Evolutionary conservation across 2,329 filamentous ascomycete genomes (phyloP), one percentile per base, ranked within the genome.

Genomic region (Aspergillus chevalieri): DNA sequence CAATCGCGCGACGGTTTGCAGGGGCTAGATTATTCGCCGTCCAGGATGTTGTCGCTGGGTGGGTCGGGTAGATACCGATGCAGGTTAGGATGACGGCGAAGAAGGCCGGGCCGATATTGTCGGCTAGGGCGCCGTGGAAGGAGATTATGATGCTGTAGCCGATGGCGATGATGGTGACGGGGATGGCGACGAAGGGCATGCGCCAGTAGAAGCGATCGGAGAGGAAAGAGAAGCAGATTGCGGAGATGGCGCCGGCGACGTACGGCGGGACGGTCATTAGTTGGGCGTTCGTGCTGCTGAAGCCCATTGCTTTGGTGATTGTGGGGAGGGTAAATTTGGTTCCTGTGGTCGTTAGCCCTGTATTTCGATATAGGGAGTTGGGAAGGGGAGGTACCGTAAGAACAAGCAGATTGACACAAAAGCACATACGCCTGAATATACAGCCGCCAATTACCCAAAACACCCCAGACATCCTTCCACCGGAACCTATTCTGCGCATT

Each of bases 241-340:
- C 56, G 8, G 61, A 57, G 8, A 63, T 54, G 1, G 59, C 58
- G n/a, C 52, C 61, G 6, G 59, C 56, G 6, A 62, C 54, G 33
- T 64, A 63, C 0, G 61, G 61, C 1, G 61, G 61, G 1, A 60
- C 56, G 1, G 59, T 58, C 28, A 51, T 54, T 6, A 71, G 57
- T 38, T 71, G 68, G 9, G 68, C 67, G 3, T 59, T 65, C 0
- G 66, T 65, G 0, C 59, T 57, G 12, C 45, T 59, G 50, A 67
- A 71, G 3, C 68, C 68, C 52, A 71, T 58, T 12, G 64, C 61
- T 44, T 65, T 64, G 36, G 69, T 71, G 24, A 71, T 71, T 2
- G 63, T 66, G 0, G 68, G 68, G 1, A 68, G 55, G 17, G 66
- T 67, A 30, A 69, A 63, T 10, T 67, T 69, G 9, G 65, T 67